Base-by-base conservation (phyloP, 371 early-diverging fungal species). In the Nematocida minor region DNA sequence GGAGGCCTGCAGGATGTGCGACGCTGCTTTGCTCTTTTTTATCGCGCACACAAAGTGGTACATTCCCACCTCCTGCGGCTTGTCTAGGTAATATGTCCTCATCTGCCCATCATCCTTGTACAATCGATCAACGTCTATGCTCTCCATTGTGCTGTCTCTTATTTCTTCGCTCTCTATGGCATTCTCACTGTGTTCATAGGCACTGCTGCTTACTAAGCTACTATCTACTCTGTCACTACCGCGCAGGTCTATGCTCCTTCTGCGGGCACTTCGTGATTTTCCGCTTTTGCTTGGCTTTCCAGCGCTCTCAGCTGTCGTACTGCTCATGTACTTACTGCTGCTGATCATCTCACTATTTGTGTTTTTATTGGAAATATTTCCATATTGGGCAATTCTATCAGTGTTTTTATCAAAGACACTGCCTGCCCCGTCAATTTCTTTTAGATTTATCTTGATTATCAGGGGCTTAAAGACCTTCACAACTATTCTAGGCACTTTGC, bases 401-500 rank as follows among this genome's bases (percentile, higher is more conserved):
- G n/a, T n/a, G n/a, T n/a, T n/a, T n/a, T n/a, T n/a, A n/a, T n/a
- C n/a, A n/a, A n/a, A n/a, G n/a, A n/a, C n/a, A n/a, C n/a, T n/a
- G n/a, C n/a, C n/a, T n/a, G n/a, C n/a, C n/a, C n/a, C n/a, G n/a
- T n/a, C n/a, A n/a, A n/a, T n/a, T n/a, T n/a, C n/a, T n/a, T n/a
- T 11, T 11, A 69, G 60, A 20, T 14, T 14, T 60, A 74, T 36
- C 22, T 38, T 14, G n/a, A 74, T 14, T 6, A 66, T 36, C 48
- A 74, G 32, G 9, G 77, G 77, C 66, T 66, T 63, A n/a, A 46
- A 49, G 11, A 74, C 41, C 46, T 66, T 63, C 7, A 74, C 44
- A 4, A 48, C 20, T 2, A 74, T 7, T 25, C 36, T 48, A 25
- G 66, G 54, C 40, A 62, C 16, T 4, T 3, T 49, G 0, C 14